Percentiles rank a stretch among this genome's conserved stretches.
These are phyloP conservation scores for Hordeum marinum DNA, from an alignment of 176 grass and related monocot genomes.

Conservation along the genomic window DNA sequence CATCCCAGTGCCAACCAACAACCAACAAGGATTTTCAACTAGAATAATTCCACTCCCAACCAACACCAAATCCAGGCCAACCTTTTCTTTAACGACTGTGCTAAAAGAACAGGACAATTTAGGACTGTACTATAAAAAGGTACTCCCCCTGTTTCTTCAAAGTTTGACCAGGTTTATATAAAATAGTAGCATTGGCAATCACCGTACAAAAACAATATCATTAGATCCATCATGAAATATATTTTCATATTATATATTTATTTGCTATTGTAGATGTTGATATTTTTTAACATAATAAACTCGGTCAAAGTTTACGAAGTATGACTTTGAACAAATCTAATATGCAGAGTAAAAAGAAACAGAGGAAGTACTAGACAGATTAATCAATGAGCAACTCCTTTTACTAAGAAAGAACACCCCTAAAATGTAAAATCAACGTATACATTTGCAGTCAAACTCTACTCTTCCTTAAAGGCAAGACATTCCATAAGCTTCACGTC, in stretches of 20 bases:
- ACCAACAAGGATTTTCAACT: constrained; percentile 7
- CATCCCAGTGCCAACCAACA: constrained; percentile 20
- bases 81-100: neutral
- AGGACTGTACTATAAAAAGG: too few species aligned
- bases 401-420: neutral
- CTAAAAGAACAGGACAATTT: neutral
- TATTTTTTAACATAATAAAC: too few species aligned
- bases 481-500: neutral
- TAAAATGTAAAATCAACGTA: neutral
- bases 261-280: too few species aligned
- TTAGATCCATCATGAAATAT: too few species aligned
- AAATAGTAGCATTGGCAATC: too few species aligned
- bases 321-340: too few species aligned
- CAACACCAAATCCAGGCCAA: constrained; percentile 24
- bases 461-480: neutral
- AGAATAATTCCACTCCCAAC: constrained; percentile 24
- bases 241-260: too few species aligned
- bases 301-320: too few species aligned
- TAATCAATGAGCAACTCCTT: neutral
- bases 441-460: neutral
- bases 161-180: too few species aligned
- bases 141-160: too few species aligned
- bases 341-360: too few species aligned
- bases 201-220: too few species aligned
- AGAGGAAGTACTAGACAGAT: neutral